phyloP scores from a whole-genome alignment of 306 rosid genomes.

The Fragaria vesca region DNA sequence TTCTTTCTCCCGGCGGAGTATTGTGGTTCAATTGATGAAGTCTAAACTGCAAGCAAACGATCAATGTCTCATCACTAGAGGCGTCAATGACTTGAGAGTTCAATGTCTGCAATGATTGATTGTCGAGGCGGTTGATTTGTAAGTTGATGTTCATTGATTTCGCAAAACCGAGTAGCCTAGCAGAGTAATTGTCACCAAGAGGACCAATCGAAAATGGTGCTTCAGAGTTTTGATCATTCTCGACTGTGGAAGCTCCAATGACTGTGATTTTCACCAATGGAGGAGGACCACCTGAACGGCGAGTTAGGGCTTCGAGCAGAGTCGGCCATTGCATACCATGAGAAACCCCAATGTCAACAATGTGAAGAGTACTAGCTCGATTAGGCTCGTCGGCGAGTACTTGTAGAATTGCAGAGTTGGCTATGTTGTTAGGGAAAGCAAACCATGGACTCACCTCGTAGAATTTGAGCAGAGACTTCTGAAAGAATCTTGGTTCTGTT shows the following conservation, averaged over 20 bases:
- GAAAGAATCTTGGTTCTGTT: conserved; percentile 63
- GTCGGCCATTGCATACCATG: conserved; percentile 96
- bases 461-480: conserved; percentile 67
- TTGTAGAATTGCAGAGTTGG: conserved; percentile 81
- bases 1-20: conserved; percentile 51
- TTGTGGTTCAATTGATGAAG: conserved; percentile 67
- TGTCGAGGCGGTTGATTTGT: conserved; percentile 61
- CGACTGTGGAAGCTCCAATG: conserved; percentile 44
- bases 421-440: conserved; percentile 75
- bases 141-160: conserved; percentile 61
- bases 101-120: conserved; percentile 45
- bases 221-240: conserved; percentile 44
- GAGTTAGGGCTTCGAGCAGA: conserved; percentile 76
- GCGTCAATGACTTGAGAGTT: conserved; percentile 40
- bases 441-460: conserved; percentile 95
- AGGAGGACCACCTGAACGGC: conserved; percentile 83
- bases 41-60: conserved; percentile 83
- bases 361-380: conserved; percentile 49
- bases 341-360: conserved; percentile 90
- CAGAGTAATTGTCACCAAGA: conserved; percentile 61
- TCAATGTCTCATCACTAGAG: conserved; percentile 51
- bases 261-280: conserved; percentile 74
- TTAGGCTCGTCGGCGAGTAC: conserved; percentile 51
- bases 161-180: conserved; percentile 69
- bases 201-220: conserved; percentile 73